Evolutionary conservation across 2,329 filamentous ascomycete species (phyloP).

Genomic region (Xylaria sp.): DNA sequence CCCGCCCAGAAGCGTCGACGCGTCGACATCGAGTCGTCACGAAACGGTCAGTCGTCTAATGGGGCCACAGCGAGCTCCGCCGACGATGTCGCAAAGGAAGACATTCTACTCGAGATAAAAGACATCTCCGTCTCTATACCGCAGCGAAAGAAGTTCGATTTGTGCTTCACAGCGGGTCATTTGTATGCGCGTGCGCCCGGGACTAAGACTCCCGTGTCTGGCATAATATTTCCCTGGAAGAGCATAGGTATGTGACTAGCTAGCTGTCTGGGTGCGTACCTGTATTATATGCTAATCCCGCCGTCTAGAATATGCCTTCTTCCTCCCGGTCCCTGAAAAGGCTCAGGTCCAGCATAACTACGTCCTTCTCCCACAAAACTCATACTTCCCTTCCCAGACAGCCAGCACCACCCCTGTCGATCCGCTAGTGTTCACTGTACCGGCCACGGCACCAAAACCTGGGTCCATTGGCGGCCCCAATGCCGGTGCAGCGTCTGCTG

Average conservation of each 20-base stretch:
- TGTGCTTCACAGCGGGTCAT: slow-evolving; percentile 69
- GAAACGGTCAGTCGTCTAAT: slow-evolving; percentile 43
- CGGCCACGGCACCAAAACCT: slow-evolving; percentile 68
- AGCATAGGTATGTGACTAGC: slow-evolving; percentile 64
- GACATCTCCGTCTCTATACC: slow-evolving; percentile 75
- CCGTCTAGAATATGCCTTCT: slow-evolving; percentile 67
- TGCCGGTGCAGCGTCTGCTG: slow-evolving; percentile 59
- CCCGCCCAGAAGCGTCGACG: slow-evolving; percentile 64
- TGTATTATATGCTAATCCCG: slow-evolving; percentile 18
- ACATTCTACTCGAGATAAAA: slow-evolving; percentile 68
- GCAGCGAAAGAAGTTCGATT: slow-evolving; percentile 73
- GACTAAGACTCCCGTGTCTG: slow-evolving; percentile 61
- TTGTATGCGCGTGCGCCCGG: slow-evolving; percentile 66
- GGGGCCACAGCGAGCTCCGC: slow-evolving; percentile 41
- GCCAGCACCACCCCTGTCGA: slow-evolving; percentile 57
- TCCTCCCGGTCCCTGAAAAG: slow-evolving; percentile 72
- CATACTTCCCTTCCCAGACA: slow-evolving; percentile 62
- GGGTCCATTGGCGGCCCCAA: slow-evolving; percentile 64
- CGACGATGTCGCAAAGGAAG: slow-evolving; percentile 59
- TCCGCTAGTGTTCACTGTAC: slow-evolving; percentile 72
- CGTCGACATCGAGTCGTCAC: slow-evolving; percentile 56
- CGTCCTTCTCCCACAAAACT: slow-evolving; percentile 67
- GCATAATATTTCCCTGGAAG: slow-evolving; percentile 68
- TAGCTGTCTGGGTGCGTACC: not conserved
- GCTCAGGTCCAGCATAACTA: slow-evolving; percentile 74